Conservation (phyloP, 2,329 filamentous ascomycete genomes). For the Colletotrichum sp. region DNA sequence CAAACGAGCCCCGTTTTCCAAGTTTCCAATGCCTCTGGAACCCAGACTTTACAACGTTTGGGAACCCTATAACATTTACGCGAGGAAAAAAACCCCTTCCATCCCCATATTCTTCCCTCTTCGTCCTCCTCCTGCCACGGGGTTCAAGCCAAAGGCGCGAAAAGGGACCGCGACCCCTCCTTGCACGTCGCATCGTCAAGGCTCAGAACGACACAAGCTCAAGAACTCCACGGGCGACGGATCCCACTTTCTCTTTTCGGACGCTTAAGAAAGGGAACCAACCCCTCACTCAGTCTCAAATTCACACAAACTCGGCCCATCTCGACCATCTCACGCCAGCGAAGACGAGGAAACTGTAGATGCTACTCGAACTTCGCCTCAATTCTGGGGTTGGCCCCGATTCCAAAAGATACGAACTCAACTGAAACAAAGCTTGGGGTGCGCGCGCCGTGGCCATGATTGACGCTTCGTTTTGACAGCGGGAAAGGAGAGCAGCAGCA, state of each 20-base stretch:
- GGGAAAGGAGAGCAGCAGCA: not conserved
- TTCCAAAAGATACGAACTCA: conserved; percentile 6
- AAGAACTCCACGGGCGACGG: not conserved
- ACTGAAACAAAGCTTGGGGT: conserved; percentile 10
- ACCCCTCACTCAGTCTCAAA: not conserved
- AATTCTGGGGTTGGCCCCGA: not conserved
- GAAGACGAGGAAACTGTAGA: not conserved
- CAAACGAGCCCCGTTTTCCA: not conserved
- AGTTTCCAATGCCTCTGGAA: not conserved
- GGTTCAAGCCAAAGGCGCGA: not conserved
- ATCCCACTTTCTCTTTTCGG: not conserved
- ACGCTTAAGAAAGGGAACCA: not conserved
- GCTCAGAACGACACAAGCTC: not conserved
- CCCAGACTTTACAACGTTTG: not conserved
- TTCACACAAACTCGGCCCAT: not conserved
- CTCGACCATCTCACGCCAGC: not conserved
- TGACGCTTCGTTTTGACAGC: not conserved
- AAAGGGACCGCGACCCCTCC: not conserved
- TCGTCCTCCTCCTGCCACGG: not conserved
- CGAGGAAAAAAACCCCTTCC: not conserved
- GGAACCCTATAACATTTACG: conserved; percentile 1
- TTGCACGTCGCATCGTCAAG: not conserved
- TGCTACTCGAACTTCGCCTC: conserved; percentile 1
- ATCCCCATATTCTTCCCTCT: not conserved
- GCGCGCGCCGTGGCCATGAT: not conserved